Evolutionary conservation across 2,329 filamentous ascomycete genomes (phyloP).

Genomic region (Penicillium sp.): DNA sequence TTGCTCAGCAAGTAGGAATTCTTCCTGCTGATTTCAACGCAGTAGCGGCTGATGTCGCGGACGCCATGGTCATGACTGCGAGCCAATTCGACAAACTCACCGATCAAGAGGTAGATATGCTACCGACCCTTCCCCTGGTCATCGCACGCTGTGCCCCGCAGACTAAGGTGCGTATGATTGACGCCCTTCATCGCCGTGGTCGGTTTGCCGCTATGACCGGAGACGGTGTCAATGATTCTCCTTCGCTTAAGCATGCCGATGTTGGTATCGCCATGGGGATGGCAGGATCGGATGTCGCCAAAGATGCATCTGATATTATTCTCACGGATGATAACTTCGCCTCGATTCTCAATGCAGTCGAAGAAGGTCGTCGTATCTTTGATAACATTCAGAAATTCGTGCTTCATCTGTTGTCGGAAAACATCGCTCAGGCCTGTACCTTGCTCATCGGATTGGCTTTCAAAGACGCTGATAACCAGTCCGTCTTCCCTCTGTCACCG

Average conservation of each 20-base stretch:
- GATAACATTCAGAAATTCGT: constrained; percentile 86
- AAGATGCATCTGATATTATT: constrained; percentile 60
- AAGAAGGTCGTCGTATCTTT: constrained; percentile 76
- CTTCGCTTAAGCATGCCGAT: constrained; percentile 72
- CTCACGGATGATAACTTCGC: constrained; percentile 79
- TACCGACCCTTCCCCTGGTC: constrained; percentile 53
- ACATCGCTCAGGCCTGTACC: constrained; percentile 76
- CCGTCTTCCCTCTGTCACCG: constrained; percentile 77
- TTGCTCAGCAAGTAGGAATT: constrained; percentile 72
- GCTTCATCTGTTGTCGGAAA: constrained; percentile 69
- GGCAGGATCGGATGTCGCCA: constrained; percentile 75
- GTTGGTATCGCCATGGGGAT: constrained; percentile 81
- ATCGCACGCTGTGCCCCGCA: constrained; percentile 54
- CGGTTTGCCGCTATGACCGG: constrained; percentile 80
- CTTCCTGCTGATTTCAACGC: constrained; percentile 58
- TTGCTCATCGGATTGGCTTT: constrained; percentile 75
- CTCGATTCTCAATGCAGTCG: constrained; percentile 73
- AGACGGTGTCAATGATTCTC: constrained; percentile 80
- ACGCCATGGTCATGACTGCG: constrained; percentile 66
- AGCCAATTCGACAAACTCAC: constrained; percentile 71
- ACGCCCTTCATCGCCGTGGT: constrained; percentile 51
- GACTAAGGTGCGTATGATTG: constrained; percentile 79
- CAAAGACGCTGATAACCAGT: constrained; percentile 64
- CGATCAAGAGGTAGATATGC: constrained; percentile 63
- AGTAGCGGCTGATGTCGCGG: constrained; percentile 57